Base-by-base conservation (phyloP, 768 basidiomycete species). In the Leccinum uliginosum region DNA sequence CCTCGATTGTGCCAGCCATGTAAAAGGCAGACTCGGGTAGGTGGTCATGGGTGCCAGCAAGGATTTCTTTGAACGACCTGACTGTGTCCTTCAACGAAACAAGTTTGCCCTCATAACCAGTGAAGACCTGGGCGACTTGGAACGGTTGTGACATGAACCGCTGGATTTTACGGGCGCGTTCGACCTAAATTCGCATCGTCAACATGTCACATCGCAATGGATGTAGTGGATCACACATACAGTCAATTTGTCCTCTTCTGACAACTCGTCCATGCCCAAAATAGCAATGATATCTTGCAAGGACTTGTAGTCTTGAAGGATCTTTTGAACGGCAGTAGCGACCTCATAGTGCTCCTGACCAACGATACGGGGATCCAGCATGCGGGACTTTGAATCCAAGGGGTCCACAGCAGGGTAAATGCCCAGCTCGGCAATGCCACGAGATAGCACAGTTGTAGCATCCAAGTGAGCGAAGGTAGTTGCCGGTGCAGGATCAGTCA, bases 111-210 rank as follows among this genome's bases (percentile, higher is more conserved):
- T 97, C 95, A 70, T 92, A 95, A 81, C 96, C 96, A 71, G 96
- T 98, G 86, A 98, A 98, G 76, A 97, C 94, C 80, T 98, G 93
- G 56, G 95, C 97, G 74, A 98, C 96, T 74, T 92, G 91, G 93
- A 99, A 99, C 62, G 97, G 97, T 79, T 99, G 95, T 65, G 94
- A 98, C 97, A 99, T 98, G 91, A 98, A 98, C 81, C 93, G 90
- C 74, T 93, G 93, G 70, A 98, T 94, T 82, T 97, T 97, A 75
- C 94, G 92, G 61, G 93, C 95, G 76, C 94, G 93, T 79, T 95
- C 91, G 78, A 97, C 94, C 87, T 89, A 57, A 9, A 49, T 66
- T 5, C n/a, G 52, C 6, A 4, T 27, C 14, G 21, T 64, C 50
- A 66, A 17, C 17, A 46, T 34, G 38, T 21, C 40, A 51, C 48